phyloP scores from a whole-genome alignment of 305 asterid species.

The Coffea humblotiana region DNA sequence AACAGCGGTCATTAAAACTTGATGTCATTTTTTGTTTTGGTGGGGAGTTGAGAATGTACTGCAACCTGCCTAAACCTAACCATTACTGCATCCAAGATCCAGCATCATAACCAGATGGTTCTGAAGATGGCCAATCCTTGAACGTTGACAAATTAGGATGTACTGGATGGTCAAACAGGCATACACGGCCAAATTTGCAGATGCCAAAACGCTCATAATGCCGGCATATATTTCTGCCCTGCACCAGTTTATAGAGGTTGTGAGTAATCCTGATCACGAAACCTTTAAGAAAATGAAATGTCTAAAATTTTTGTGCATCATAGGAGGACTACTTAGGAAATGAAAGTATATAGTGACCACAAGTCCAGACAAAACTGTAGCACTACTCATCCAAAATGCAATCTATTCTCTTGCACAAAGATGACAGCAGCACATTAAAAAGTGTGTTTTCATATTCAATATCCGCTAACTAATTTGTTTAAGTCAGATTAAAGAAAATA shows the following conservation, averaged over 20 bases:
- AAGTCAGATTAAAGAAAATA: no score
- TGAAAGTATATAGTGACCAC: background rate
- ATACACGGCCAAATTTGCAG: slow-evolving; percentile 39
- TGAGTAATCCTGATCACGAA: slow-evolving; percentile 7
- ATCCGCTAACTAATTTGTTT: no score
- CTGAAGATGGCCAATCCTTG: slow-evolving; percentile 14
- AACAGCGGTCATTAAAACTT: background rate
- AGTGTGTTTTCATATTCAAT: no score
- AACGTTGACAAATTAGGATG: slow-evolving; percentile 5
- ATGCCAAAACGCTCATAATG: slow-evolving; percentile 33
- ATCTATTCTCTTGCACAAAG: background rate
- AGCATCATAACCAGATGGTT: background rate
- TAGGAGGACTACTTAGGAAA: background rate
- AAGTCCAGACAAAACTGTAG: background rate
- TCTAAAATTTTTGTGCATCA: background rate
- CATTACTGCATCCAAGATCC: slow-evolving; percentile 2
- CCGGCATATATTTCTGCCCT: slow-evolving; percentile 38
- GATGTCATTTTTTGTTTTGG: background rate
- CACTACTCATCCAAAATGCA: background rate
- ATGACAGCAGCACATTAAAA: no score
- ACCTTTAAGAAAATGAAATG: background rate
- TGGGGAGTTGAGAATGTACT: background rate
- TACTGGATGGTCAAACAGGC: slow-evolving; percentile 39
- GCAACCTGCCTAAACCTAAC: background rate
- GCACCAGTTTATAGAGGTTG: background rate